A percentile compares a stretch with the other conserved stretches of the same genome.
Conservation (phyloP, 768 basidiomycete species). For the Xerocomellus amylosporus region DNA sequence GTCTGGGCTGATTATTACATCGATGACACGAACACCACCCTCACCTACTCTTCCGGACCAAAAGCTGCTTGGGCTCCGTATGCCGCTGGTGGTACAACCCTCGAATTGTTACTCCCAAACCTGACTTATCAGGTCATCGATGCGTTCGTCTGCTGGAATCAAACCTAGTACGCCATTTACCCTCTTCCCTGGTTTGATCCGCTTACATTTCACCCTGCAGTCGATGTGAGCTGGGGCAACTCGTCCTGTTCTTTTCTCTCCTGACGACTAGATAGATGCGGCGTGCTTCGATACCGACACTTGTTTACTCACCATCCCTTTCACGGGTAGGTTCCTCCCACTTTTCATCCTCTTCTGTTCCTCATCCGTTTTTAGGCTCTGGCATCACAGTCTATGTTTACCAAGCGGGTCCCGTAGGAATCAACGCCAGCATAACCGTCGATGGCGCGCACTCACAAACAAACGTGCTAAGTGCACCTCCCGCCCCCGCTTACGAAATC, state of each 20-base stretch:
- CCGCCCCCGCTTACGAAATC: slow-evolving; percentile 17
- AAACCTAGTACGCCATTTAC: slow-evolving; percentile 20
- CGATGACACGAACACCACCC: slow-evolving; percentile 24
- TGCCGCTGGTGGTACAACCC: slow-evolving; percentile 6
- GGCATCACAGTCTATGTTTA: slow-evolving; percentile 25
- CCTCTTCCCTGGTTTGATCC: not conserved
- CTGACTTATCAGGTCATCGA: slow-evolving; percentile 19
- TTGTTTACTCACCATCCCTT: slow-evolving; percentile 21
- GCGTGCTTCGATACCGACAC: slow-evolving; percentile 18
- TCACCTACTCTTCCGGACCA: slow-evolving; percentile 23
- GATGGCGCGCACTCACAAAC: slow-evolving; percentile 12
- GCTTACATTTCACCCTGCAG: slow-evolving; percentile 8
- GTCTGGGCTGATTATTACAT: slow-evolving; percentile 22
- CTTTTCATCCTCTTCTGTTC: not conserved
- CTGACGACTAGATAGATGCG: slow-evolving; percentile 13
- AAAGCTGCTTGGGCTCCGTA: slow-evolving; percentile 25
- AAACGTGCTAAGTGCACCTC: slow-evolving; percentile 17
- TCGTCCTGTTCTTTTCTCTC: not conserved
- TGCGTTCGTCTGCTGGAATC: slow-evolving; percentile 23
- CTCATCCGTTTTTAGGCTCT: slow-evolving; percentile 14
- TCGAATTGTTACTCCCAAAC: slow-evolving; percentile 20
- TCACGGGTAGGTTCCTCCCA: slow-evolving; percentile 17
- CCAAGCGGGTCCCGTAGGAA: slow-evolving; percentile 25
- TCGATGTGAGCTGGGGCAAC: slow-evolving; percentile 13
- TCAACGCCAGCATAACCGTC: slow-evolving; percentile 20